Evolutionary conservation across 2,329 filamentous ascomycete species (phyloP).

Genomic region (Fusarium udum): DNA sequence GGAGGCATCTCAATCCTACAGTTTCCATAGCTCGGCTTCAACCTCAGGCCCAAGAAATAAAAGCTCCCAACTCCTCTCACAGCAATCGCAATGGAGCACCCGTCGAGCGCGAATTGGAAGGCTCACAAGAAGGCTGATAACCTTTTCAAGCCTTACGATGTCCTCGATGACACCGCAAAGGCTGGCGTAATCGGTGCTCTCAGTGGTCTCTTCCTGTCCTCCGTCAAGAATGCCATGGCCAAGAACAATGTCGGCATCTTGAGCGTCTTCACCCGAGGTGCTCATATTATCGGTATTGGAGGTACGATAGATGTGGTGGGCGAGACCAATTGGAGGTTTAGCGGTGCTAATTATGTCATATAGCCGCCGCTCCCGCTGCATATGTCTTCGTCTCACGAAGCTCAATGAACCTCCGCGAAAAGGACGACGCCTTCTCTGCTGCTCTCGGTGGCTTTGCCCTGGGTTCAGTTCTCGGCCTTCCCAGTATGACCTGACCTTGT

Average conservation of each 20-base stretch:
- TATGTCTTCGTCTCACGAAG: slow-evolving; percentile 82
- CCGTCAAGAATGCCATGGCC: slow-evolving; percentile 86
- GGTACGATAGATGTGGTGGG: slow-evolving; percentile 41
- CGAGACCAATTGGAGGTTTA: slow-evolving; percentile 29
- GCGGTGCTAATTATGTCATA: slow-evolving; percentile 51
- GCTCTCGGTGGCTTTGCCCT: slow-evolving; percentile 79
- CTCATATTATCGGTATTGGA: slow-evolving; percentile 71
- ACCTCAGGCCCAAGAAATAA: slow-evolving; percentile 42
- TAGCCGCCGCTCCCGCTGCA: slow-evolving; percentile 68
- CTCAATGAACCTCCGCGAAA: slow-evolving; percentile 84
- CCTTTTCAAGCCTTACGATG: slow-evolving; percentile 77
- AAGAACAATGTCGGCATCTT: slow-evolving; percentile 83
- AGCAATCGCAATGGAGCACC: slow-evolving; percentile 48
- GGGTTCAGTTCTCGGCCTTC: slow-evolving; percentile 76
- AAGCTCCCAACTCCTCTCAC: slow-evolving; percentile 37
- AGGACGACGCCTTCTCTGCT: slow-evolving; percentile 81
- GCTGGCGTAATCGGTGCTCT: slow-evolving; percentile 71
- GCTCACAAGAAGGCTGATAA: slow-evolving; percentile 37
- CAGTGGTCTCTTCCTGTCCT: slow-evolving; percentile 76
- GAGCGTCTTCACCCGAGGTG: slow-evolving; percentile 82
- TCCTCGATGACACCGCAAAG: slow-evolving; percentile 72
- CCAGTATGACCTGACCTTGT: slow-evolving; percentile 73
- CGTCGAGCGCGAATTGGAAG: slow-evolving; percentile 42
- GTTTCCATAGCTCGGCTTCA: slow-evolving; percentile 42
- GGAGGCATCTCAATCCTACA: slow-evolving; percentile 37